Percentiles rank a stretch among this genome's conserved stretches.
Evolutionary conservation across 768 basidiomycete genomes (phyloP).

Genomic region (Clavaria fumosa): DNA sequence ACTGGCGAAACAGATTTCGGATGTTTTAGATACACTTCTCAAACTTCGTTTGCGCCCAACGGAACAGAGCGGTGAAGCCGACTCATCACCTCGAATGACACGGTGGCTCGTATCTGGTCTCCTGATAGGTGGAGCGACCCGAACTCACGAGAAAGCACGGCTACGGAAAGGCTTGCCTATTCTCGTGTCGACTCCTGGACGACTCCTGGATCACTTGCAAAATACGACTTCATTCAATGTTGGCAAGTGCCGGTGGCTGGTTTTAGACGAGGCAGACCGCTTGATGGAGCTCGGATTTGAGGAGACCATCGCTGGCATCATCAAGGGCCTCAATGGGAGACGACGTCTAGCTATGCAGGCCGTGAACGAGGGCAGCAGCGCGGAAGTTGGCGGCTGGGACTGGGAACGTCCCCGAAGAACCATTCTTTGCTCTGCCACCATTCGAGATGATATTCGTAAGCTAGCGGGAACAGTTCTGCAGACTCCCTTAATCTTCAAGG

Average conservation of each 20-base stretch:
- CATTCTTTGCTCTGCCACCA: slow-evolving; percentile 92
- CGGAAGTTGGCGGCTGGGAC: slow-evolving; percentile 75
- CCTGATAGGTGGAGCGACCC: slow-evolving; percentile 86
- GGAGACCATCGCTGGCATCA: slow-evolving; percentile 83
- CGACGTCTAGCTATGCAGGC: slow-evolving; percentile 58
- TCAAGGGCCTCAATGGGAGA: slow-evolving; percentile 76
- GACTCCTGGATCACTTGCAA: slow-evolving; percentile 90
- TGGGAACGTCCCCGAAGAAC: slow-evolving; percentile 69
- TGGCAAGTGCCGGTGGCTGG: slow-evolving; percentile 88
- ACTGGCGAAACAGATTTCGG: slow-evolving; percentile 90
- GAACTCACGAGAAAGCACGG: slow-evolving; percentile 89
- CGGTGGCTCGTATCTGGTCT: slow-evolving; percentile 92
- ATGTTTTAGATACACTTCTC: slow-evolving; percentile 77
- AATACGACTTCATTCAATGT: slow-evolving; percentile 88
- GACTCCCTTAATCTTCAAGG: slow-evolving; percentile 75
- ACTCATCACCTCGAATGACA: slow-evolving; percentile 37
- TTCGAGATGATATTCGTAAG: slow-evolving; percentile 87
- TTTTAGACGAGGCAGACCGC: slow-evolving; percentile 93
- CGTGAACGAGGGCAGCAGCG: slow-evolving; percentile 44
- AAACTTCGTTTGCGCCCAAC: slow-evolving; percentile 52
- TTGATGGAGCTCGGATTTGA: slow-evolving; percentile 98
- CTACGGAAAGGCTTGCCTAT: slow-evolving; percentile 91
- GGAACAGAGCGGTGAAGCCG: slow-evolving; percentile 33
- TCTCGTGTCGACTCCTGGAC: slow-evolving; percentile 88
- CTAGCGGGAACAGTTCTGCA: slow-evolving; percentile 71